Base-by-base conservation (phyloP, 225 moss, liverwort and hornwort species). In the Antitrichia curtipendula region DNA sequence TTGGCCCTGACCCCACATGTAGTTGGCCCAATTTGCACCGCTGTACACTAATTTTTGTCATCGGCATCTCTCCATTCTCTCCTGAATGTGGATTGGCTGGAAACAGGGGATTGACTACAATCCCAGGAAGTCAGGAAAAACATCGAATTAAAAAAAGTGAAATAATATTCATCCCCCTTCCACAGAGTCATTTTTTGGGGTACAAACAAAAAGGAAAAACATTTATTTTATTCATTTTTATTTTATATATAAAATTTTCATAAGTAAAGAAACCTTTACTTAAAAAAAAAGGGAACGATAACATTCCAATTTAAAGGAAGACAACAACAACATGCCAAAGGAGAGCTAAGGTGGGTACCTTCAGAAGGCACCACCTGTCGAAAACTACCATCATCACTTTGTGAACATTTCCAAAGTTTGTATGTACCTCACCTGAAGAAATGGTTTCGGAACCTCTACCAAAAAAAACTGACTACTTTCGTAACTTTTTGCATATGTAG, bases 361-460 rank as follows among this genome's bases (percentile, higher is more conserved):
- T 0, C 8, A 1, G 9, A 27, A 45, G 45, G 45, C 4, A 9
- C 16, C 43, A 43, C 43, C 2, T 43, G 16, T 28, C 16, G 16
- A 28, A 36, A 43, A 6, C 2, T 0, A 0, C 27, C 3, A 71
- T 29, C 6, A 28, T 10, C 17, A 43, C 16, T 27, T 0, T 2
- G 1, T 0, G 2, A 71, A 43, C 16, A 43, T 45, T 6, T 45
- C 7, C 29, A 72, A 72, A 17, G 72, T 45, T 28, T 17, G 5
- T 10, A 72, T 45, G 10, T 29, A 45, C 10, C 9, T 29, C 1
- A 6, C 10, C 17, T 16, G 16, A 72, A 43, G 45, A 72, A 72
- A 41, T 0, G 1, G 8, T 68, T 38, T 38, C 4, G 27, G 41
- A 43, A 9, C 43, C 16, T 70, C 5, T 41, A 40, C 3, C 9